phyloP scores from a whole-genome alignment of 306 rosid species.

The Pyrus communis region DNA sequence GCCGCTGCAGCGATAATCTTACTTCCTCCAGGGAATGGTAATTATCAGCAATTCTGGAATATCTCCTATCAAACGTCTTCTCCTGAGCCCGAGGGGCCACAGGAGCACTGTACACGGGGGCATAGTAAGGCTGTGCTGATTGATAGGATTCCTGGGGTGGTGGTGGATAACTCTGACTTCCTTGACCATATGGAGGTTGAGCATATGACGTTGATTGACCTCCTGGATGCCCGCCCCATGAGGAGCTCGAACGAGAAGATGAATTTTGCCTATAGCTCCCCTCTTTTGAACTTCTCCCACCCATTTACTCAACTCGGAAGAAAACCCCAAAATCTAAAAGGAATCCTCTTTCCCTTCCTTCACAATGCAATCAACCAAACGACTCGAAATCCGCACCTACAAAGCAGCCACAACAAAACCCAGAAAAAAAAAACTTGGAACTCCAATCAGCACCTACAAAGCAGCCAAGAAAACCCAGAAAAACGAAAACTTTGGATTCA shows the following conservation, averaged over 20 bases:
- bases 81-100: not conserved
- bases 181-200: constrained; percentile 34
- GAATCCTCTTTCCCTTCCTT: constrained; percentile 9
- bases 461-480: too few relatives aligned
- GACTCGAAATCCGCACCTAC: not conserved
- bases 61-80: constrained; percentile 55
- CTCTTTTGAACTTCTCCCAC: constrained; percentile 60
- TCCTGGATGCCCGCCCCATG: not conserved
- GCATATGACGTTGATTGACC: constrained; percentile 12
- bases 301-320: constrained; percentile 47
- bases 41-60: constrained; percentile 72
- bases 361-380: constrained; percentile 13
- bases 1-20: not conserved
- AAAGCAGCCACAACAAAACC: constrained; percentile 8
- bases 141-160: constrained; percentile 39
- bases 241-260: not conserved
- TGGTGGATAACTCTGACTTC: constrained; percentile 32
- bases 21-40: constrained; percentile 74
- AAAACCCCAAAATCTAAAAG: constrained; percentile 6
- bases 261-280: constrained; percentile 26
- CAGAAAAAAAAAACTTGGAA: not conserved
- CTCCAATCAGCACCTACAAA: not conserved
- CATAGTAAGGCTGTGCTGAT: not conserved
- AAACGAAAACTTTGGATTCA: too few relatives aligned
- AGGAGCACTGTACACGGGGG: constrained; percentile 9